These are phyloP conservation scores for Amorphotheca resinae DNA, from an alignment of 495 filamentous ascomycete species.

Conservation along the genomic window DNA sequence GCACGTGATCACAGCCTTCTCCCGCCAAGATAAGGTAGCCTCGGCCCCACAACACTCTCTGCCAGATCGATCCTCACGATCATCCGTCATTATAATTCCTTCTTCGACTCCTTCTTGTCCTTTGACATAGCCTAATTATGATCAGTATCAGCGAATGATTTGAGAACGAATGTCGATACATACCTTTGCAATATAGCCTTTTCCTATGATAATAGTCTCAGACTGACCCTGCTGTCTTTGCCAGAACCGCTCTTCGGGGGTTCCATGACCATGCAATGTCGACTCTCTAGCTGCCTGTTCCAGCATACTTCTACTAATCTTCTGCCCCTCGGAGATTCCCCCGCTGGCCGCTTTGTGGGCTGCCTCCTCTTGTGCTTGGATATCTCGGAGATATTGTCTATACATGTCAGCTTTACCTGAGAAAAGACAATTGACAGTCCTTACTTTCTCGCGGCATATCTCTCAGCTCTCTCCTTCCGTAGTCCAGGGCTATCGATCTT, in stretches of 20 bases:
- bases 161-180: not conserved
- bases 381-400: slow-evolving; percentile 34
- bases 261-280: slow-evolving; percentile 33
- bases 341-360: slow-evolving; percentile 25
- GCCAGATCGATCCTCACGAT: no score
- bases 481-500: slow-evolving; percentile 77
- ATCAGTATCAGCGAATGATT: not conserved
- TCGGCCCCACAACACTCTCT: no score
- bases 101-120: not conserved
- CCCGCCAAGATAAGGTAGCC: no score
- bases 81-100: not conserved
- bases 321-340: slow-evolving; percentile 30
- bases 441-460: slow-evolving; percentile 60
- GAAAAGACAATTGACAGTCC: slow-evolving; percentile 33
- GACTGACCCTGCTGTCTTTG: slow-evolving; percentile 46
- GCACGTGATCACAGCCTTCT: no score
- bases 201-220: slow-evolving; percentile 47
- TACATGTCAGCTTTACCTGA: not conserved
- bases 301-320: slow-evolving; percentile 33
- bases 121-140: not conserved
- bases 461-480: slow-evolving; percentile 65
- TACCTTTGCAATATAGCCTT: slow-evolving; percentile 18
- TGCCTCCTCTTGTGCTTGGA: slow-evolving; percentile 33
- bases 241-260: slow-evolving; percentile 59
- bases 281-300: slow-evolving; percentile 57